phyloP scores from a whole-genome alignment of 2,329 filamentous ascomycete genomes.

The Aspergillus chevalieri region DNA sequence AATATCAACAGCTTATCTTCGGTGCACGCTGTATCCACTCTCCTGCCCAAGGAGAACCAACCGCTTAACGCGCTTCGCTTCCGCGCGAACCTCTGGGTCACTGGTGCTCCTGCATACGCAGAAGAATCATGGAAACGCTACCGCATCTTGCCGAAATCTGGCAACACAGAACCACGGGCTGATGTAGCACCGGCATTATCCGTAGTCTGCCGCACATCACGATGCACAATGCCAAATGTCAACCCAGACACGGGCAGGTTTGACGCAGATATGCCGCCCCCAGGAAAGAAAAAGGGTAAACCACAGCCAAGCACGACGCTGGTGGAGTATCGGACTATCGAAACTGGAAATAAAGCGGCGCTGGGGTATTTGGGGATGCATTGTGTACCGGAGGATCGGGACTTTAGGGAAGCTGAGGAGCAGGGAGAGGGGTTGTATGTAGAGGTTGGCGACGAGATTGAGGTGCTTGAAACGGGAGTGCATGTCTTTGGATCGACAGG shows the following conservation, averaged over 20 bases:
- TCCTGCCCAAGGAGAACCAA: conserved; percentile 15
- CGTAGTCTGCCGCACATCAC: conserved; percentile 18
- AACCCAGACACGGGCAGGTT: conserved; percentile 12
- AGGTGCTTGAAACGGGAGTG: conserved; percentile 13
- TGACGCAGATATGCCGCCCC: conserved; percentile 11
- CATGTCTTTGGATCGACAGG: conserved; percentile 17
- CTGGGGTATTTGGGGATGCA: conserved; percentile 19
- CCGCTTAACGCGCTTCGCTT: conserved; percentile 16
- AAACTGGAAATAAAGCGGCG: conserved; percentile 12
- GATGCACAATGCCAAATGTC: conserved; percentile 19
- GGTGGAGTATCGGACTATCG: conserved; percentile 12
- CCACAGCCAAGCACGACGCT: conserved; percentile 18
- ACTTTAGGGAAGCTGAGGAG: conserved; percentile 8
- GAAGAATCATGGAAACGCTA: conserved; percentile 18
- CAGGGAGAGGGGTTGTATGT: conserved; percentile 9
- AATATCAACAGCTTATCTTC: conserved; percentile 17
- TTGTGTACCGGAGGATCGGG: conserved; percentile 16
- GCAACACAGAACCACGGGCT: conserved; percentile 1
- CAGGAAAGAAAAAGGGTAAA: conserved; percentile 13
- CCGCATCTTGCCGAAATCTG: conserved; percentile 8
- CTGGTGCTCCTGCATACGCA: conserved; percentile 11
- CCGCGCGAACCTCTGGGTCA: conserved; percentile 16
- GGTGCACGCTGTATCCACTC: conserved; percentile 13
- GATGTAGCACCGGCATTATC: conserved; percentile 9
- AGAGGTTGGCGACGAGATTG: conserved; percentile 15